Conservation (phyloP, 139 green algal genomes). For the Chlamydomonas sp. region DNA sequence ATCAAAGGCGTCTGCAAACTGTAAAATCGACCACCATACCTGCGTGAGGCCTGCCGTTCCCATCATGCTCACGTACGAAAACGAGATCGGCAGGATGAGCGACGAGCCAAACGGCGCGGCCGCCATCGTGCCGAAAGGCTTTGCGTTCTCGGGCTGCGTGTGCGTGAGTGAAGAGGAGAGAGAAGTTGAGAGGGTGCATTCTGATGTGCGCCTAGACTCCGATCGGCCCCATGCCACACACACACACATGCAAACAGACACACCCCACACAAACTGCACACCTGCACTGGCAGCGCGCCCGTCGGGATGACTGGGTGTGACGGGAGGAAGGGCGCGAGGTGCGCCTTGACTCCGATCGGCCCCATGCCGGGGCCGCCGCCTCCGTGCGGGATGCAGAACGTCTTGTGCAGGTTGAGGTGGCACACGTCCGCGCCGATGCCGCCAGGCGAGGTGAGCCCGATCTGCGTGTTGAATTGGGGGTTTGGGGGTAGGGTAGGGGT, state of each 20-base stretch:
- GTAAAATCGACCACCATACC: too few relatives aligned
- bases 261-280: background rate
- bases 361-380: conserved; percentile 80
- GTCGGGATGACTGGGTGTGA: conserved; percentile 87
- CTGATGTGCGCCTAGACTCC: background rate
- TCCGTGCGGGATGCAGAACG: conserved; percentile 99
- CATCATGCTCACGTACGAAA: conserved; percentile 98
- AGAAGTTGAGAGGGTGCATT: background rate
- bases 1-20: too few relatives aligned
- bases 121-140: conserved; percentile 86
- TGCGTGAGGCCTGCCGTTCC: conserved; percentile 79
- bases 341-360: conserved; percentile 89
- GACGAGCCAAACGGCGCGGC: conserved; percentile 90
- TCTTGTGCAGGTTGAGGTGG: conserved; percentile 99
- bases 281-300: too few relatives aligned
- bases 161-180: background rate
- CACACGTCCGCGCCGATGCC: conserved; percentile 98
- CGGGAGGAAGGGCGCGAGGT: conserved; percentile 95
- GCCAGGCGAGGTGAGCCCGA: conserved; percentile 92
- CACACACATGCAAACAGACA: background rate
- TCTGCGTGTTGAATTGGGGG: conserved; percentile 99
- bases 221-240: too few relatives aligned
- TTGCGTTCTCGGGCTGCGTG: conserved; percentile 24
- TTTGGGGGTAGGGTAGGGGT: too few relatives aligned
- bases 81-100: conserved; percentile 98